A percentile compares a stretch with the other conserved stretches of the same genome.
phyloP scores from a whole-genome alignment of 2,329 filamentous ascomycete species.

The Myriosclerotinia curreyana region DNA sequence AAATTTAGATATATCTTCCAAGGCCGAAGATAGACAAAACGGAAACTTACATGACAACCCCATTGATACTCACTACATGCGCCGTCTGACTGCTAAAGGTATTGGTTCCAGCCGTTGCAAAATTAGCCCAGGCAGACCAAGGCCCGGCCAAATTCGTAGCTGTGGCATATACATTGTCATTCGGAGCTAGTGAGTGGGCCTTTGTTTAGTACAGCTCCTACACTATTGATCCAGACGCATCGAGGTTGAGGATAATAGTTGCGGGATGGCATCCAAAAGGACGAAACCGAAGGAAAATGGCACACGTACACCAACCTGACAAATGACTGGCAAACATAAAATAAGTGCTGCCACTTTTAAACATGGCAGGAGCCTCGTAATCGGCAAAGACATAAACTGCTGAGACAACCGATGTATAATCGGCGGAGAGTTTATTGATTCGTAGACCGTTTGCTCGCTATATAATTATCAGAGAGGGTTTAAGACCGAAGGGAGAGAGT shows the following conservation, averaged over 20 bases:
- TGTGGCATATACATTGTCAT: slow-evolving; percentile 63
- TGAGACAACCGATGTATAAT: slow-evolving; percentile 53
- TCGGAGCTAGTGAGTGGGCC: slow-evolving; percentile 42
- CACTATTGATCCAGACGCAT: not conserved
- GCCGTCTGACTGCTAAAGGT: slow-evolving; percentile 61
- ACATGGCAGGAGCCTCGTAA: slow-evolving; percentile 60
- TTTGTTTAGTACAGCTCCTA: no score
- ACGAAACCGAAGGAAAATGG: not conserved
- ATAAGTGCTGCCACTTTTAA: slow-evolving; percentile 59
- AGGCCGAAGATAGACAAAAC: not conserved
- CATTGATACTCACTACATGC: slow-evolving; percentile 51
- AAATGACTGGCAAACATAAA: slow-evolving; percentile 62
- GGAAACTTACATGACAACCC: slow-evolving; percentile 33
- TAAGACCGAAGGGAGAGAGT: no score
- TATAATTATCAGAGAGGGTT: not conserved
- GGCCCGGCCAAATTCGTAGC: slow-evolving; percentile 55
- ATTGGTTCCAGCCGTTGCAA: slow-evolving; percentile 53
- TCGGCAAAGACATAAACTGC: slow-evolving; percentile 50
- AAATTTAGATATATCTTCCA: not conserved
- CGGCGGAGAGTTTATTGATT: slow-evolving; percentile 54
- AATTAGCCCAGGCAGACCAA: slow-evolving; percentile 59
- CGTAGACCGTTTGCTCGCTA: slow-evolving; percentile 56
- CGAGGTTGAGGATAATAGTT: no score
- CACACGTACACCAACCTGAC: slow-evolving; percentile 43
- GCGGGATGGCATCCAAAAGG: not conserved